Evolutionary conservation across 2,329 filamentous ascomycete species (phyloP), one percentile per base, ranked within the genome.

Genomic region (Colletotrichum abscissum): DNA sequence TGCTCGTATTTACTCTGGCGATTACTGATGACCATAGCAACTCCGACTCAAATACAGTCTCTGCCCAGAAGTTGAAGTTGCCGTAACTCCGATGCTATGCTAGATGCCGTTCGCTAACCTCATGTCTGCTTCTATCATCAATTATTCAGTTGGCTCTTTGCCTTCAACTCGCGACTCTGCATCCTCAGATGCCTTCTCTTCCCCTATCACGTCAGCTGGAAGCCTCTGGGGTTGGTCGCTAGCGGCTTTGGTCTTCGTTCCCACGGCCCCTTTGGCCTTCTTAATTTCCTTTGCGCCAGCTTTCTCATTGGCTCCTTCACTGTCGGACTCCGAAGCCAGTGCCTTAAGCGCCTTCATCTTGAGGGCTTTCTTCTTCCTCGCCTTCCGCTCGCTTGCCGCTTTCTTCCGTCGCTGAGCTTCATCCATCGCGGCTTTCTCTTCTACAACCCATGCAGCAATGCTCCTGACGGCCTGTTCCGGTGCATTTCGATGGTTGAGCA

Each of bases 391-490:
- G 2, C 57, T 26, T n/a, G 49, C 69, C 38, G 30, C 58, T 42
- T 55, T 63, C 33, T 38, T 68, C 9, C 63, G 68, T 8, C 33
- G 52, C 38, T 72, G 63, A 1, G 58, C 72, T 28, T 74, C 72
- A 14, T 74, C 63, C 69, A 74, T 74, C 1, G 28, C 4, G 24
- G 42, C 63, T 38, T 67, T 67, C 33, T 74, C 72, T n/a, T 74
- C 63, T 4, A 59, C 30, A 19, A 73, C n/a, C 72, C 72, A 74
- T 14, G 12, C 8, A 0, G 30, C 28, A 1, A 72, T 24, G n/a
- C 35, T n/a, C 4, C 24, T 58, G 6, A 52, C 38, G 4, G 72
- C 72, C 1, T 19, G 14, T 5, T 58, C 22, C 2, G 72, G 72
- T 0, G 38, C 55, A 19, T 33, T 46, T 1, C 72, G 68, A 35